Percentiles rank a stretch among this genome's conserved stretches.
These are phyloP conservation scores for Pelargonium cotyledonis DNA, from an alignment of 441 rosid genomes.

Conservation along the genomic window DNA sequence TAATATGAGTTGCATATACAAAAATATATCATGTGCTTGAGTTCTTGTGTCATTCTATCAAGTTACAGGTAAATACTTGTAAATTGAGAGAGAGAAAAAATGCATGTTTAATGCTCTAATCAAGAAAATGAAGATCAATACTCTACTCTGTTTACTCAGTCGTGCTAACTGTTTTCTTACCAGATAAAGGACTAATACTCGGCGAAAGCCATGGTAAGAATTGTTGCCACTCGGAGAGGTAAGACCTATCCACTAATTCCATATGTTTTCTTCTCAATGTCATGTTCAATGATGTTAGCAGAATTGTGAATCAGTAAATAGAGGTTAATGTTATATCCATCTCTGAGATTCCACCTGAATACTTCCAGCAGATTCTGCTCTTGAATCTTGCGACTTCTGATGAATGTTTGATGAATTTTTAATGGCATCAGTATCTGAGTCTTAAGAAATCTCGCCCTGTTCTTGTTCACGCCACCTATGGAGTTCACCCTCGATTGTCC, in stretches of 20 bases:
- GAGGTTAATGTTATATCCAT: neutral
- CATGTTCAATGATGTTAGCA: neutral
- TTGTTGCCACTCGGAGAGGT: neutral
- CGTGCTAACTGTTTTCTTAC: neutral
- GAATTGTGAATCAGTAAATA: neutral
- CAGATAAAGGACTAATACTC: neutral
- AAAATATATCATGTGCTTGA: neutral
- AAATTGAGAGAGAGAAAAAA: neutral
- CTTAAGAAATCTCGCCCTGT: conserved; percentile 75
- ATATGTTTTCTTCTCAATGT: neutral
- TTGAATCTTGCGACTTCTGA: conserved; percentile 41
- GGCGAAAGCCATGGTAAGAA: neutral
- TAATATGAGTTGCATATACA: conserved; percentile 7
- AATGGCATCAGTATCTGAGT: conserved; percentile 47
- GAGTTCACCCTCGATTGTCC: conserved; percentile 88
- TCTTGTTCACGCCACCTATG: conserved; percentile 82
- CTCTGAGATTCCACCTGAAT: conserved; percentile 1
- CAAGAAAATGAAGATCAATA: neutral
- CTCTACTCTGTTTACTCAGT: neutral
- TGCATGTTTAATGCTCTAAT: neutral
- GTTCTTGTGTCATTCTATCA: neutral
- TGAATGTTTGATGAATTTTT: conserved; percentile 41
- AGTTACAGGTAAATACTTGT: neutral
- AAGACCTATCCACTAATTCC: neutral
- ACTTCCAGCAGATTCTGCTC: conserved; percentile 42